These are phyloP conservation scores for Protomyces arabidopsidicola DNA, from an alignment of 1,139 yeast species.

Conservation along the genomic window DNA sequence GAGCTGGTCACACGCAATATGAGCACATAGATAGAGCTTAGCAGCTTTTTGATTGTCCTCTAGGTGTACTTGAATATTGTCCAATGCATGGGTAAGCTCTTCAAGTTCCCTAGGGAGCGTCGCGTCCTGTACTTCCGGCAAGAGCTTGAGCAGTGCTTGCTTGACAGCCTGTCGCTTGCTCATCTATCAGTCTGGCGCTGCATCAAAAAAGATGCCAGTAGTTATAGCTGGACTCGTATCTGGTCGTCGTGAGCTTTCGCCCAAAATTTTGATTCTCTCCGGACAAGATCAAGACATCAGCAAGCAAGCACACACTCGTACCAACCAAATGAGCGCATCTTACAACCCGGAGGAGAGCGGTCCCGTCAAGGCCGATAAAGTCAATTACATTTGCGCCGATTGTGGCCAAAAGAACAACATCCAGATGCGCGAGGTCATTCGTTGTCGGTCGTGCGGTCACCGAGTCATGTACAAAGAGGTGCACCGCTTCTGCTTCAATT, in stretches of 20 bases:
- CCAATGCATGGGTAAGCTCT: background rate
- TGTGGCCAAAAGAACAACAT: constrained; percentile 87
- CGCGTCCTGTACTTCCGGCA: background rate
- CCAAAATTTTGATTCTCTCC: background rate
- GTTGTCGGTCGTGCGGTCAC: constrained; percentile 98
- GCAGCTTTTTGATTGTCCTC: background rate
- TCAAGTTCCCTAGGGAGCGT: background rate
- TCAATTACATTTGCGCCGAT: constrained; percentile 80
- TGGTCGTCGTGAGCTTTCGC: no score
- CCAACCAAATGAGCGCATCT: background rate
- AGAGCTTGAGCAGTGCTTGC: background rate
- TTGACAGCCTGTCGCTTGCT: background rate
- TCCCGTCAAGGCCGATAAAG: background rate
- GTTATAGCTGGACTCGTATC: background rate
- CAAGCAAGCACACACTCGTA: background rate
- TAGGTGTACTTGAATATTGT: background rate
- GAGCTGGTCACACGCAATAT: background rate
- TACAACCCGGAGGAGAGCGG: background rate
- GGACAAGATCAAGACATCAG: background rate
- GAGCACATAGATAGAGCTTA: background rate
- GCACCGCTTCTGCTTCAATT: background rate
- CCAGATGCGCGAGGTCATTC: constrained; percentile 90
- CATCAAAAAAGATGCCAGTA: no score
- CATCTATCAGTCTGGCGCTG: background rate
- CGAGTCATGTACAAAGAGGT: constrained; percentile 87